These are phyloP conservation scores for Aspergillus fumigatiaffinis DNA, from an alignment of 2,329 filamentous ascomycete genomes.

Conservation along the genomic window DNA sequence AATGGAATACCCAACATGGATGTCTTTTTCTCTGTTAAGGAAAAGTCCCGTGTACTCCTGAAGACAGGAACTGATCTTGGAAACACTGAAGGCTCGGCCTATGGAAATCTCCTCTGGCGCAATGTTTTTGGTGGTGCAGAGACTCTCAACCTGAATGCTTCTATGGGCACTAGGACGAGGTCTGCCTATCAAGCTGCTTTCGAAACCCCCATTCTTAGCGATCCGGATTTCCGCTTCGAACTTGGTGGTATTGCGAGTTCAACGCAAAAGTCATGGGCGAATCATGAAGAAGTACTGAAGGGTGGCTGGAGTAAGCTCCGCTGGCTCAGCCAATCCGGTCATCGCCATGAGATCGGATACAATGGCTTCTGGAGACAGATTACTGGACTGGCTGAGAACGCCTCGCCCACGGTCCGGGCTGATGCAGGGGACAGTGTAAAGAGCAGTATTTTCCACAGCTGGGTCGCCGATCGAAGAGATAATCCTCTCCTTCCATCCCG, in stretches of 20 bases:
- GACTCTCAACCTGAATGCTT: constrained; percentile 79
- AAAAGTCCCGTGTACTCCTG: constrained; percentile 78
- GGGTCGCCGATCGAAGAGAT: constrained; percentile 75
- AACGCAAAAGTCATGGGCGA: constrained; percentile 87
- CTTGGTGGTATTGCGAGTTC: constrained; percentile 78
- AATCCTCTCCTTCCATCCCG: constrained; percentile 77
- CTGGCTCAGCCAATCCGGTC: constrained; percentile 63
- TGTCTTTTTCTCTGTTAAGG: constrained; percentile 70
- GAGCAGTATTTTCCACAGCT: constrained; percentile 77
- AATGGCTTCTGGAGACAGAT: constrained; percentile 82
- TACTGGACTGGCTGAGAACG: constrained; percentile 69
- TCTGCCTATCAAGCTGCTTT: constrained; percentile 88
- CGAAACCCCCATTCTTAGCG: constrained; percentile 75
- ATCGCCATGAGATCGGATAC: constrained; percentile 75
- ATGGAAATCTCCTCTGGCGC: constrained; percentile 78
- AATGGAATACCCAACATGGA: constrained; percentile 67
- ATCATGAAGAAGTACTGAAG: constrained; percentile 83
- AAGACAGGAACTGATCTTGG: constrained; percentile 95
- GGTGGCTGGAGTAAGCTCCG: constrained; percentile 72
- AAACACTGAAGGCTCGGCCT: constrained; percentile 90
- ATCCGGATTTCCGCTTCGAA: constrained; percentile 75
- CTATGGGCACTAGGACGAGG: constrained; percentile 81
- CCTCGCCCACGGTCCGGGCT: constrained; percentile 74
- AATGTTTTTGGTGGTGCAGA: constrained; percentile 96
- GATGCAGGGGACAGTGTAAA: constrained; percentile 92